Conservation (phyloP, 495 filamentous ascomycete species). For the Ascodesmis nigricans region DNA sequence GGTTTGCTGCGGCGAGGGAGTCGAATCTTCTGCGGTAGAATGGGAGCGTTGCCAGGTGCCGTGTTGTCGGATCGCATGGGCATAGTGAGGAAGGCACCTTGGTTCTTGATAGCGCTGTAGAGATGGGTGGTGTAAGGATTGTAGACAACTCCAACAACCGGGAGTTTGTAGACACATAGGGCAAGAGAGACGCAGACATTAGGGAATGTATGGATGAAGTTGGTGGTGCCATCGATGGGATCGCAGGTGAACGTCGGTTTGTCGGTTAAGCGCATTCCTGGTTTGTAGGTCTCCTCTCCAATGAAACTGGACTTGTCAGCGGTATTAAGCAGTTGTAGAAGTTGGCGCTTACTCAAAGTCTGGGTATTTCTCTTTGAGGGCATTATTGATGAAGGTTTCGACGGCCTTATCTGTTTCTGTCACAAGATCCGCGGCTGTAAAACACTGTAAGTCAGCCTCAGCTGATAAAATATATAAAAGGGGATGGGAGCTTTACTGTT, state of each 20-base stretch:
- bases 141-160: slow-evolving; percentile 61
- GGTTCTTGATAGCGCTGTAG: slow-evolving; percentile 47
- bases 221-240: slow-evolving; percentile 76
- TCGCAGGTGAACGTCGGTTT: slow-evolving; percentile 72
- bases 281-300: slow-evolving; percentile 67
- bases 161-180: slow-evolving; percentile 38
- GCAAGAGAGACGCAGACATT: slow-evolving; percentile 66
- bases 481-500: slow-evolving; percentile 38
- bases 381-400: slow-evolving; percentile 46
- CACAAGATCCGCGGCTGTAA: slow-evolving; percentile 54
- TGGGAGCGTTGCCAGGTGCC: slow-evolving; percentile 19
- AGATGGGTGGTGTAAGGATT: slow-evolving; percentile 39
- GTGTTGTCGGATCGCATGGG: slow-evolving; percentile 22
- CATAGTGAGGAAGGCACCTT: slow-evolving; percentile 41
- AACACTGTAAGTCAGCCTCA: slow-evolving; percentile 6
- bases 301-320: slow-evolving; percentile 36
- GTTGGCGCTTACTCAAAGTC: slow-evolving; percentile 31
- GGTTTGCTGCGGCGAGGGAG: slow-evolving; percentile 33
- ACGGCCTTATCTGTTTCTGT: slow-evolving; percentile 73
- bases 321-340: no score
- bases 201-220: slow-evolving; percentile 69
- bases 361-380: slow-evolving; percentile 43
- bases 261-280: slow-evolving; percentile 38
- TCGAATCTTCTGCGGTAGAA: slow-evolving; percentile 25
- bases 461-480: not conserved